phyloP scores from a whole-genome alignment of 2,329 filamentous ascomycete species.

The Colletotrichum orchidophilum region DNA sequence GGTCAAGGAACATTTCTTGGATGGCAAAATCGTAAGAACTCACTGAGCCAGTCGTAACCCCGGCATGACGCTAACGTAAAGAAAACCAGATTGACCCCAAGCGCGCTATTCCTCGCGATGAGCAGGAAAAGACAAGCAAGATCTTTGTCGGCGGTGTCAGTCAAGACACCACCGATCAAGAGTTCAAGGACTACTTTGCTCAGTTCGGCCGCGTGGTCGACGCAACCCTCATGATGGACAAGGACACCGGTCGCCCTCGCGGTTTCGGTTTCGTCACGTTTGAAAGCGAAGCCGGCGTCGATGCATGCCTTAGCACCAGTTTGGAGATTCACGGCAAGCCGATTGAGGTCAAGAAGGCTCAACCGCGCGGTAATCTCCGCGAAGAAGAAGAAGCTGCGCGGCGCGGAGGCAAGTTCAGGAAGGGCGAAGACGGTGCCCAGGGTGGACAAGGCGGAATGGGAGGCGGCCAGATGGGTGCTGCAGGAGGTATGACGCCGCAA shows the following conservation, averaged over 20 bases:
- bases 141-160: constrained; percentile 98
- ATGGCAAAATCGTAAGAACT: constrained; percentile 91
- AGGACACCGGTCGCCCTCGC: constrained; percentile 95
- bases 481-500: constrained; percentile 85
- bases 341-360: constrained; percentile 98
- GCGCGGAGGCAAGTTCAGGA: constrained; percentile 68
- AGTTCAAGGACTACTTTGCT: constrained; percentile 96
- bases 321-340: constrained; percentile 95
- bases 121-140: constrained; percentile 98
- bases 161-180: constrained; percentile 94
- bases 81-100: constrained; percentile 89
- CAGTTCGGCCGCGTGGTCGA: constrained; percentile 97
- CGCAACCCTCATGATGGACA: constrained; percentile 99
- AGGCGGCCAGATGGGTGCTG: constrained; percentile 50
- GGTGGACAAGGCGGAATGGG: constrained; percentile 45
- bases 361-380: constrained; percentile 91
- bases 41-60: no score
- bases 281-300: constrained; percentile 93
- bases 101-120: constrained; percentile 94
- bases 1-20: constrained; percentile 98
- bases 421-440: constrained; percentile 54
- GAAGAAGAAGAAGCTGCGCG: constrained; percentile 83
- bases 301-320: constrained; percentile 84
- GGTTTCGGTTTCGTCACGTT: constrained; percentile 99
- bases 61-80: background rate